phyloP scores from a whole-genome alignment of 805 yeast species.

The Metschnikowia proteae region DNA sequence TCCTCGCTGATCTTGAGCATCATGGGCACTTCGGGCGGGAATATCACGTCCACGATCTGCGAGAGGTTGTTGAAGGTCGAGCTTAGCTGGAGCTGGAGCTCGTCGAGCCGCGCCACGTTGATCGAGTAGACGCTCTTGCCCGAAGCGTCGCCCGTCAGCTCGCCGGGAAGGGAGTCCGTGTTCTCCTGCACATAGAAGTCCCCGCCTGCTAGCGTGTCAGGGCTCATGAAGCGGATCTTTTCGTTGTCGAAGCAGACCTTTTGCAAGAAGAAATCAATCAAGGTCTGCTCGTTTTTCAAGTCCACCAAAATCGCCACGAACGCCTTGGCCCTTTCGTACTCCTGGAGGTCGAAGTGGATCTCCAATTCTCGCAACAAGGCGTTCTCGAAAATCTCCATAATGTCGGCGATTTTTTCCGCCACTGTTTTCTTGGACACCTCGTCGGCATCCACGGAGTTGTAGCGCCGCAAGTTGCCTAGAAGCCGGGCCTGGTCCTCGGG shows the following conservation, averaged over 20 bases:
- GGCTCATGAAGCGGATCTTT: constrained; percentile 25
- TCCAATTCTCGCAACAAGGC: constrained; percentile 70
- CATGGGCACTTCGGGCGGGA: constrained; percentile 44
- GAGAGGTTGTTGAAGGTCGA: constrained; percentile 36
- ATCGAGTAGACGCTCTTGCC: neutral
- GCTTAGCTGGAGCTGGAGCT: constrained; percentile 29
- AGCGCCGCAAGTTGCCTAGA: constrained; percentile 38
- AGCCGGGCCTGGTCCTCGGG: constrained; percentile 52
- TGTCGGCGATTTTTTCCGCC: constrained; percentile 46
- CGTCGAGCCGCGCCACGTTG: constrained; percentile 19
- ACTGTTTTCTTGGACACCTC: constrained; percentile 27
- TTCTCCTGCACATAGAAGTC: constrained; percentile 19
- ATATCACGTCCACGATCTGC: constrained; percentile 38
- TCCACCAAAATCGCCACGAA: constrained; percentile 35
- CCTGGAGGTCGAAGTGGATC: constrained; percentile 46
- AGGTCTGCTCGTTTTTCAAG: constrained; percentile 39
- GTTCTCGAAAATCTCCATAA: constrained; percentile 66
- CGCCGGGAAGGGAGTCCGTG: neutral
- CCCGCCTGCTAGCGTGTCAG: constrained; percentile 26
- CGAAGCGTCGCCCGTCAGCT: neutral
- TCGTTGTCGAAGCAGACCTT: constrained; percentile 40
- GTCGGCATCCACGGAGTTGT: constrained; percentile 32
- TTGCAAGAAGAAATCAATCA: constrained; percentile 43
- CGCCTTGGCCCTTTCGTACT: constrained; percentile 36
- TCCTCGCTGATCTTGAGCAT: constrained; percentile 47